Evolutionary conservation across 495 filamentous ascomycete species (phyloP), one percentile per base, ranked within the genome.

Genomic region (Aspergillus baeticus): DNA sequence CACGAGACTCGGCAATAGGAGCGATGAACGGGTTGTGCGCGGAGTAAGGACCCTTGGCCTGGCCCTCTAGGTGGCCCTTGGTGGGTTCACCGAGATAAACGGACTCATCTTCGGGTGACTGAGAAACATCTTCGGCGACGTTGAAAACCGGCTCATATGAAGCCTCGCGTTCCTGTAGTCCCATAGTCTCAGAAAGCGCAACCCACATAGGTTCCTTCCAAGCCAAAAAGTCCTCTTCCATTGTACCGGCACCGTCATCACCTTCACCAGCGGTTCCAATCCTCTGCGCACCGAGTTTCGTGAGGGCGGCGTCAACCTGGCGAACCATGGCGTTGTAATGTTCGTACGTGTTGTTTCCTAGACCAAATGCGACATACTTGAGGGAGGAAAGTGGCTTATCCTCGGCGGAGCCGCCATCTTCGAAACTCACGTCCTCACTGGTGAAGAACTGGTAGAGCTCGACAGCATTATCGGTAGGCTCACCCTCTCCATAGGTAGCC

Each of bases 191-290:
- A 6, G 86, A 77, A 37, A 98, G 76, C 52, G 88, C 91, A 57
- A 78, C 74, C 94, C 94, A 99, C 95, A 99, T 99, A 46, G 92
- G 92, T 64, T 99, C 94, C 73, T 99, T 99, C 94, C 94, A 99
- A 57, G 94, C 89, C 67, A 99, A 77, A 72, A 97, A 99, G 65
- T 99, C 94, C 77, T 99, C 94, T 74, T 99, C 94, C 94, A 99
- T 99, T 50, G 94, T 99, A 53, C 94, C 94, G 48, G 94, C 93
- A 57, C 94, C 94, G 69, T 99, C 94, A 63, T 99, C 94, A 64
- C 94, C 94, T 76, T 98, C 94, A 66, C 94, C 94, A 29, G 92
- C 91, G 37, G 84, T 76, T 10, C 93, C 91, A 60, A 99, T 91
- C 54, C 91, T 81, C 49, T 81, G 79, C 17, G 89, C 94, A 55